Conservation (phyloP, 805 yeast genomes). For the Kodamaea hsintzibuensis region DNA sequence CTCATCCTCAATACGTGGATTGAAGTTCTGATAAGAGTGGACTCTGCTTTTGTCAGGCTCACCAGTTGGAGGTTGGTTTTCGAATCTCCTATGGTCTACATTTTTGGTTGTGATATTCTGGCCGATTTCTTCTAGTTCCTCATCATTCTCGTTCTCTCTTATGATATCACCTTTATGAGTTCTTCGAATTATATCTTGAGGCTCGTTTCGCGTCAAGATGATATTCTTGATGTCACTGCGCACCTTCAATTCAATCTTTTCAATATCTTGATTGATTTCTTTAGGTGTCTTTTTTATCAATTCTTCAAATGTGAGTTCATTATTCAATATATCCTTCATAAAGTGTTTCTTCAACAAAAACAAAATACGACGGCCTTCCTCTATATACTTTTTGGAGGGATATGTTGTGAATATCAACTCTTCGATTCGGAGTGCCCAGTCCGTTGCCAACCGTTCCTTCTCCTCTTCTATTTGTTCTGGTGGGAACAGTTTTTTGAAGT, state of each 20-base stretch:
- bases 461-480: conserved; percentile 21
- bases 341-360: conserved; percentile 65
- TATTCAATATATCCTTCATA: conserved; percentile 56
- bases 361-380: conserved; percentile 64
- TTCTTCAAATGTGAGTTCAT: conserved; percentile 53
- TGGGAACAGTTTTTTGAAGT: conserved; percentile 44
- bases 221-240: conserved; percentile 68
- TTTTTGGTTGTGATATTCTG: conserved; percentile 29
- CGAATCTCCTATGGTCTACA: conserved; percentile 39
- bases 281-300: conserved; percentile 68
- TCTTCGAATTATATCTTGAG: conserved; percentile 63
- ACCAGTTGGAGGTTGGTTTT: background rate
- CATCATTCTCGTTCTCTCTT: conserved; percentile 48
- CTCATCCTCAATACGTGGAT: conserved; percentile 25
- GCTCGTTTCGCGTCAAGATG: conserved; percentile 58
- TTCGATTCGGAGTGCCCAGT: conserved; percentile 57
- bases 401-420: conserved; percentile 40
- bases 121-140: conserved; percentile 25
- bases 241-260: conserved; percentile 67
- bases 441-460: conserved; percentile 34
- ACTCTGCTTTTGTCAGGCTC: conserved; percentile 1
- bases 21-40: conserved; percentile 17
- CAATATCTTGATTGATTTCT: conserved; percentile 79
- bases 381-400: conserved; percentile 52
- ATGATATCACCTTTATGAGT: conserved; percentile 89